Base-by-base conservation (phyloP, 129 eudicot genomes). In the Chrysanthemum seticuspe region DNA sequence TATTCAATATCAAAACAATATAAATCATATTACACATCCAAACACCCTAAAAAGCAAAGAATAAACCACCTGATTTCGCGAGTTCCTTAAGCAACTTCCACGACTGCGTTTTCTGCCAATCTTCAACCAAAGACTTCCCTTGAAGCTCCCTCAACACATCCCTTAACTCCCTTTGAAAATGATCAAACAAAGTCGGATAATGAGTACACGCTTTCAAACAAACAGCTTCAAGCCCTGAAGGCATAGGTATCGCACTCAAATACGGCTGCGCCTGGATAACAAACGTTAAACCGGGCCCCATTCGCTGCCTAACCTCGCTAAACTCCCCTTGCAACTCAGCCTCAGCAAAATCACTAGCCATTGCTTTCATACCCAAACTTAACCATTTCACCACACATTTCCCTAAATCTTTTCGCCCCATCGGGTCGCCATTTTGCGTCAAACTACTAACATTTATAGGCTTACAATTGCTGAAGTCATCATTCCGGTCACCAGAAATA, bases 241-340 rank as follows among this genome's bases (percentile, higher is more conserved):
- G 98, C 98, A 92, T 92, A 5, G 98, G 96, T 3, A 89, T 72
- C 12, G 98, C 91, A 58, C 80, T 86, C 34, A 92, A 86, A 53
- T 89, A 92, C 48, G 96, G 98, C 79, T 92, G 98, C 67, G 96
- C 96, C 76, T 87, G 95, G 14, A 89, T 92, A 7, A 92, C 87
- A 75, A 92, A 92, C 0, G 96, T 92, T 3, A 92, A 68, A 14
- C 96, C 98, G 1, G 98, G 96, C 0, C 95, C 98, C 98, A 92
- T 92, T 13, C 80, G 64, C 76, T 87, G 95, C 51, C 72, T 75
- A 13, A 92, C 44, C 81, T 92, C 98, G 1, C 75, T 3, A 60
- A 92, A 92, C 70, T 92, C 98, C 10, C 95, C 98, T 51, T 85
- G 87, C 80, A 84, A 19, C 83, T 92, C 98, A 0, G 98, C 88